phyloP scores from a whole-genome alignment of 352 stramenopile genomes.

The Phytophthora cajani region DNA sequence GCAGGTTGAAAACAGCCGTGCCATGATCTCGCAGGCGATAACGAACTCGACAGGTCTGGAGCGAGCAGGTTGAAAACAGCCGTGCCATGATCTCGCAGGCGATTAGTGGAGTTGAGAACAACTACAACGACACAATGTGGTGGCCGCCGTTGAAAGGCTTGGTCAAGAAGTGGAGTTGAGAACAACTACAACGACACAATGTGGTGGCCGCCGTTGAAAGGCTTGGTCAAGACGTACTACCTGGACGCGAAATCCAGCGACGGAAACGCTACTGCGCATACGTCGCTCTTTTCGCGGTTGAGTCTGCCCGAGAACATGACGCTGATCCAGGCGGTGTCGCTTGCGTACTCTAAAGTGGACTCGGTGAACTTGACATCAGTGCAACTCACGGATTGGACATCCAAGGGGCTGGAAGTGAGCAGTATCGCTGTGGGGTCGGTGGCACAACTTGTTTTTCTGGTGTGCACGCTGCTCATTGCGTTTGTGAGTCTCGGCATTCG shows the following conservation, averaged over 20 bases:
- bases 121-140: slow-evolving; percentile 92
- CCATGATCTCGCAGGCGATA: slow-evolving; percentile 82
- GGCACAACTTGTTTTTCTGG: slow-evolving; percentile 78
- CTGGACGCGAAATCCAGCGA: slow-evolving; percentile 69
- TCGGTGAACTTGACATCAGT: slow-evolving; percentile 87
- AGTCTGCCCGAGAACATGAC: slow-evolving; percentile 86
- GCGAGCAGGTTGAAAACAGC: slow-evolving; percentile 84
- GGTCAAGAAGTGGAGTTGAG: slow-evolving; percentile 83
- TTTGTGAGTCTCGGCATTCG: slow-evolving; percentile 88
- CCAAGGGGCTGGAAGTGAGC: slow-evolving; percentile 84
- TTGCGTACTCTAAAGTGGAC: slow-evolving; percentile 86
- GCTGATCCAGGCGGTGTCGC: slow-evolving; percentile 69
- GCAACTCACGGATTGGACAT: slow-evolving; percentile 87
- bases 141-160: slow-evolving; percentile 85
- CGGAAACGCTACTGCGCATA: slow-evolving; percentile 54
- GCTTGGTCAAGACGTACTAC: slow-evolving; percentile 86
- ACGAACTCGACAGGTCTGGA: slow-evolving; percentile 80
- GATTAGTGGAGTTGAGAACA: slow-evolving; percentile 80
- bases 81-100: slow-evolving; percentile 83
- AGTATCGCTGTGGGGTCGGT: slow-evolving; percentile 84
- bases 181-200: slow-evolving; percentile 90
- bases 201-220: slow-evolving; percentile 88
- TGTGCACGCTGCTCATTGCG: slow-evolving; percentile 81
- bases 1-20: slow-evolving; percentile 81
- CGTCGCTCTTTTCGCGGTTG: slow-evolving; percentile 59